Conservation (phyloP, 2,329 filamentous ascomycete species). For the Beauveria asiatica region DNA sequence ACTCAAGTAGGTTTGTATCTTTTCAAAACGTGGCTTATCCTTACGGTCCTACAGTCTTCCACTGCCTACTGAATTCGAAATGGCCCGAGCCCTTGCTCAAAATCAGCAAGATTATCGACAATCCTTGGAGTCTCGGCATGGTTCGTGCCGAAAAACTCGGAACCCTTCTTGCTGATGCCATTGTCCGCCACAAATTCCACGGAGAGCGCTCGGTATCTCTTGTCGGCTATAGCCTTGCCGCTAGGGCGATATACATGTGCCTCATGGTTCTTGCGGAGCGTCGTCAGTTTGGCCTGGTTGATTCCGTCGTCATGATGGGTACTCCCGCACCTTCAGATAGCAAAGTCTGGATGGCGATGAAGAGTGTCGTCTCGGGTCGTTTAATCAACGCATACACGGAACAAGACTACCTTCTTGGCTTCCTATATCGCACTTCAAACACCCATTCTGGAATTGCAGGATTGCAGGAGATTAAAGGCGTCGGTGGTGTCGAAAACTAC, state of each 20-base stretch:
- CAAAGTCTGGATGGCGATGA: slow-evolving; percentile 67
- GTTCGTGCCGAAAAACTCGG: slow-evolving; percentile 66
- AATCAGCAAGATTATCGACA: slow-evolving; percentile 68
- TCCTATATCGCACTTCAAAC: slow-evolving; percentile 76
- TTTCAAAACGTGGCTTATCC: slow-evolving; percentile 9
- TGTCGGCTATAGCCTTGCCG: slow-evolving; percentile 74
- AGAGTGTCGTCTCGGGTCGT: slow-evolving; percentile 70
- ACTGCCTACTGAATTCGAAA: slow-evolving; percentile 46
- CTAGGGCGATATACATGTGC: slow-evolving; percentile 76
- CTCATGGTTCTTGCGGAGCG: slow-evolving; percentile 72
- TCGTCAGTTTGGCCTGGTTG: slow-evolving; percentile 75
- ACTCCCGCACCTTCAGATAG: slow-evolving; percentile 66
- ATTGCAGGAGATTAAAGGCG: slow-evolving; percentile 62
- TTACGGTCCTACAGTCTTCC: slow-evolving; percentile 34
- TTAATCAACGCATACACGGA: slow-evolving; percentile 87
- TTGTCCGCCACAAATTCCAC: slow-evolving; percentile 68
- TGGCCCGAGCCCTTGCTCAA: slow-evolving; percentile 59
- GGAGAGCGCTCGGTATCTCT: slow-evolving; percentile 75
- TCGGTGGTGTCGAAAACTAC: slow-evolving; percentile 59
- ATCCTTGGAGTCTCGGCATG: slow-evolving; percentile 71
- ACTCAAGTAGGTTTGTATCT: slow-evolving; percentile 34
- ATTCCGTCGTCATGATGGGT: slow-evolving; percentile 79
- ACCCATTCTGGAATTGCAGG: slow-evolving; percentile 80
- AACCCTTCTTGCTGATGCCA: slow-evolving; percentile 66
- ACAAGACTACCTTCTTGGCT: slow-evolving; percentile 80